Base-by-base conservation (phyloP, 352 stramenopile species). In the Peronosclerospora sorghi region DNA sequence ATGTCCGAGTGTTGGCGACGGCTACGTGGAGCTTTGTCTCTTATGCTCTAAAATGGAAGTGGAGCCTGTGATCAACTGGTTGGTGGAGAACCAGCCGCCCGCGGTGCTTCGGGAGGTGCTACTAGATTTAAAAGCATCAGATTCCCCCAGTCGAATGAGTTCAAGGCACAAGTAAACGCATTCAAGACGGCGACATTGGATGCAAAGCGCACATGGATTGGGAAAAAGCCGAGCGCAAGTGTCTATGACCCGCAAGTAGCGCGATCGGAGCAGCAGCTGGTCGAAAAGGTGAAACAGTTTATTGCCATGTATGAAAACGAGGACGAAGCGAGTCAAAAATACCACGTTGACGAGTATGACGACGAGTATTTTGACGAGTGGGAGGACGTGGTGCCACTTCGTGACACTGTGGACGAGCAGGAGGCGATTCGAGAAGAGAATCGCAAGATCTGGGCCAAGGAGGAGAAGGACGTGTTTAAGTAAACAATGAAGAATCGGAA, bases 331-430 rank as follows among this genome's bases (percentile, higher is more conserved):
- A 48, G 20, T 43, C 41, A 18, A 5, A 40, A 44, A n/a, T 14
- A 45, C 14, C 9, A 41, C 17, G 23, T 13, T 23, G 14, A 48
- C 39, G 73, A 83, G 51, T 85, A 83, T 40, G 67, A 91, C 41
- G 79, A 89, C 51, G 79, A 91, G 43, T 89, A 87, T 60, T 87
- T 86, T 45, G 79, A 91, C 45, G 76, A 91, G 47, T 83, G 84
- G 37, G 78, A 87, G 15, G 78, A 91, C 43, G 86, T 86, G 34
- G 72, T 80, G 35, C 69, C 69, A 14, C 81, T 84, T 32, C 59
- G 67, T 10, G 65, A 65, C 0, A 69, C 50, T 29, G 37, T 36
- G 8, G 69, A 80, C 32, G 59, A 81, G 29, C 62, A 65, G 35
- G 73, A 83, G 14, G 56, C 56, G 4, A 69, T 85, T 40, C 67